Conservation (phyloP, 164 flowering plant species). For the Berberis thunbergii region DNA sequence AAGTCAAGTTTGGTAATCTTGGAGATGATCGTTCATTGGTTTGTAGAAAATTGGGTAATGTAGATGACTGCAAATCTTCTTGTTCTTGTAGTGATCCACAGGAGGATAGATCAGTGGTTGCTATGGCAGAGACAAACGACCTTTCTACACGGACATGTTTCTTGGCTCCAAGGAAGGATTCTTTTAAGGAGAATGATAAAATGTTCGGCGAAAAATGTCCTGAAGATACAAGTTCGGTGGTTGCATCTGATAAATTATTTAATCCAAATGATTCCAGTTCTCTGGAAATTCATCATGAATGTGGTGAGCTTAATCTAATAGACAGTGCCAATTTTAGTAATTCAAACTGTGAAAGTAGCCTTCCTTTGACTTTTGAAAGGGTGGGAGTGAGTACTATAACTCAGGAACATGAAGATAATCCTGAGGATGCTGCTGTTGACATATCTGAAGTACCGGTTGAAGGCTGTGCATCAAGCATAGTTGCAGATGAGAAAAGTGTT, state of each 20-base stretch:
- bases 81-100: slow-evolving; percentile 17
- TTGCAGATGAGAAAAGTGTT: slow-evolving; percentile 10
- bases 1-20: slow-evolving; percentile 25
- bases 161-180: slow-evolving; percentile 9
- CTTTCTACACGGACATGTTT: slow-evolving; percentile 9
- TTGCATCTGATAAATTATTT: slow-evolving; percentile 13
- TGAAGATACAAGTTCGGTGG: slow-evolving; percentile 14
- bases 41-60: slow-evolving; percentile 15
- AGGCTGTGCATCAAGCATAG: slow-evolving; percentile 11
- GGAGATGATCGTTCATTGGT: slow-evolving; percentile 16
- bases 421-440: slow-evolving; percentile 20
- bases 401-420: slow-evolving; percentile 10
- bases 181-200: slow-evolving; percentile 16
- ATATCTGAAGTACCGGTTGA: slow-evolving; percentile 13
- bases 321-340: slow-evolving; percentile 3
- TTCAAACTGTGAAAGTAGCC: slow-evolving; percentile 7
- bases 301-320: slow-evolving; percentile 4
- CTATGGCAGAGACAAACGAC: slow-evolving; percentile 7
- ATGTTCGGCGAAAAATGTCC: slow-evolving; percentile 27
- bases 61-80: slow-evolving; percentile 11
- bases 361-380: slow-evolving; percentile 15
- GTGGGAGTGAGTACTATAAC: slow-evolving; percentile 5
- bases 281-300: slow-evolving; percentile 10
- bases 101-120: slow-evolving; percentile 17
- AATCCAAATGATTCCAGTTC: slow-evolving; percentile 13